Conservation (phyloP, 352 stramenopile species). For the Globisporangium heterothallicum region DNA sequence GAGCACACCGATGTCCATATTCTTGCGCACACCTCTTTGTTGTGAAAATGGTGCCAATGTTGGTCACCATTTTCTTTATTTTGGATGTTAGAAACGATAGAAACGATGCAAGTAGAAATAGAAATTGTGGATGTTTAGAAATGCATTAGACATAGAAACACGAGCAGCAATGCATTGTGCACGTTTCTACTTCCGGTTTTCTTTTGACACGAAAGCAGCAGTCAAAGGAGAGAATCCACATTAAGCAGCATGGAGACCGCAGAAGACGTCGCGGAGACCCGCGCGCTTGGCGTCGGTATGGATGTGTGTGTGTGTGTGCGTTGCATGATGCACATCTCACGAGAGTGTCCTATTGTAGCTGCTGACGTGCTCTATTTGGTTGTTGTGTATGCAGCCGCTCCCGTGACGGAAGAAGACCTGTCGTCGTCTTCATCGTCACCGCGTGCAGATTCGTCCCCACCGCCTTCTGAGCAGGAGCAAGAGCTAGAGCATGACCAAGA, state of each 20-base stretch:
- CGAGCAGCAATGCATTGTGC: neutral
- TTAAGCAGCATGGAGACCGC: neutral
- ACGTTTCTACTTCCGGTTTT: neutral
- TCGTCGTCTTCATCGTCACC: neutral
- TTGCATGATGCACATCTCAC: no score
- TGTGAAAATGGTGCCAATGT: no score
- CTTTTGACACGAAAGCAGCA: neutral
- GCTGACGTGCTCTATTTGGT: no score
- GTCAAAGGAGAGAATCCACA: neutral
- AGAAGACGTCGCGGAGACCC: neutral
- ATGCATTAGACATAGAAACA: neutral
- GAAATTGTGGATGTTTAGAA: neutral
- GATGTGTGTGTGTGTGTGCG: neutral
- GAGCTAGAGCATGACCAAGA: neutral
- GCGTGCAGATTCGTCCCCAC: neutral
- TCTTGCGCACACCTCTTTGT: neutral
- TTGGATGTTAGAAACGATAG: neutral
- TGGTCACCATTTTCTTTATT: no score
- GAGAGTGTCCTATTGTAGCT: no score
- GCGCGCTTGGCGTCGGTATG: neutral
- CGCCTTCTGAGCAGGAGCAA: neutral
- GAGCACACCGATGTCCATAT: slow-evolving; percentile 50
- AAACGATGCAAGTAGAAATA: no score
- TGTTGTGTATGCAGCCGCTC: neutral
- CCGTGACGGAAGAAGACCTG: neutral